Evolutionary conservation across 2,329 filamentous ascomycete genomes (phyloP).

Genomic region (Aureobasidium lini): DNA sequence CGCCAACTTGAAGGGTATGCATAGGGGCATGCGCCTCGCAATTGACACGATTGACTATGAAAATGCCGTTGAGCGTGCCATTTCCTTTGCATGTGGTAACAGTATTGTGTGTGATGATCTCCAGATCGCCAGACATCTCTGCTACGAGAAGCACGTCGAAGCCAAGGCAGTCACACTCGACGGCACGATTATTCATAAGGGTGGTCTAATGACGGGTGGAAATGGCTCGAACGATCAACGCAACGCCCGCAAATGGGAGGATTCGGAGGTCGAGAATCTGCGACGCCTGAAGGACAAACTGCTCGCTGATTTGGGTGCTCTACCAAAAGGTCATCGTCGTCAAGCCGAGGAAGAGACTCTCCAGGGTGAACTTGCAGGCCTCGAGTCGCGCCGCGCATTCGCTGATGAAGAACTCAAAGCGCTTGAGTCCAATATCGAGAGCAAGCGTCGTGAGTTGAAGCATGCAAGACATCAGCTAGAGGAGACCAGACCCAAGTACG

Average conservation of each 20-base stretch:
- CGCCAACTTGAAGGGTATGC: conserved; percentile 81
- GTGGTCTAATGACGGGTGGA: conserved; percentile 92
- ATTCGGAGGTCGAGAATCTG: conserved; percentile 81
- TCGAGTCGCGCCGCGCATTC: conserved; percentile 68
- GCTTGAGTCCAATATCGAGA: conserved; percentile 73
- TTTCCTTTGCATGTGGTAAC: conserved; percentile 90
- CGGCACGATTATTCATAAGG: conserved; percentile 95
- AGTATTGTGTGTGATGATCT: conserved; percentile 89
- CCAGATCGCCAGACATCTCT: conserved; percentile 78
- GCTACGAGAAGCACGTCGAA: conserved; percentile 74
- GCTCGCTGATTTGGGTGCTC: conserved; percentile 65
- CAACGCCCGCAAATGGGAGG: conserved; percentile 70
- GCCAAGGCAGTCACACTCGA: conserved; percentile 93
- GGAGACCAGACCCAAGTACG: conserved; percentile 70
- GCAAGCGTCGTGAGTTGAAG: conserved; percentile 74
- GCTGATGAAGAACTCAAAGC: conserved; percentile 68
- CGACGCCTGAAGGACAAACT: conserved; percentile 67
- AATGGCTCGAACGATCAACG: conserved; percentile 68
- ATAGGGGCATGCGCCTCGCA: conserved; percentile 74
- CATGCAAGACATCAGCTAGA: conserved; percentile 65
- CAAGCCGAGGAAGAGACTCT: conserved; percentile 72
- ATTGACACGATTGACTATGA: conserved; percentile 97
- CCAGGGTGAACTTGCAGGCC: conserved; percentile 67
- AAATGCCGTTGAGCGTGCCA: conserved; percentile 76
- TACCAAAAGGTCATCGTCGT: conserved; percentile 71